Evolutionary conservation across 805 yeast genomes (phyloP).

Genomic region (Starmerella vaccinii): DNA sequence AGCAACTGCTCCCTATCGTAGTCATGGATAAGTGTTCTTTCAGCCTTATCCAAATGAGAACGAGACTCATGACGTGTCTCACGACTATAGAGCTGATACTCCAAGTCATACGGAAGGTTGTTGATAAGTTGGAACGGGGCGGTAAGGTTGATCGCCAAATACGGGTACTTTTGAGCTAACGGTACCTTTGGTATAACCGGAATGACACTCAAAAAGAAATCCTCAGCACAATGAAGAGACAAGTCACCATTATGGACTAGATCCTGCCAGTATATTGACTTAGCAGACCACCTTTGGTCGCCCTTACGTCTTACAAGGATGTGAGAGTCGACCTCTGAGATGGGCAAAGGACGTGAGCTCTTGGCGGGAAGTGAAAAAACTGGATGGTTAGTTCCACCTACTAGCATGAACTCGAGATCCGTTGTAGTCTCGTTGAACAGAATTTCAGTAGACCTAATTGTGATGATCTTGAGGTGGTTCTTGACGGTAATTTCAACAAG

Average conservation of each 20-base stretch:
- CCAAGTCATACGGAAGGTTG: slow-evolving; percentile 69
- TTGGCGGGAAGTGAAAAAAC: slow-evolving; percentile 44
- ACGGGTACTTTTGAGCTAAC: slow-evolving; percentile 68
- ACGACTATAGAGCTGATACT: slow-evolving; percentile 68
- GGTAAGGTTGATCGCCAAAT: slow-evolving; percentile 61
- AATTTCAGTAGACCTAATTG: slow-evolving; percentile 65
- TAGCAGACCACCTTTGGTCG: slow-evolving; percentile 58
- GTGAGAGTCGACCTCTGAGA: slow-evolving; percentile 48
- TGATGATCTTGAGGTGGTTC: slow-evolving; percentile 65
- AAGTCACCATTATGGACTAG: slow-evolving; percentile 37
- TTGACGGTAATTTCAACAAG: slow-evolving; percentile 60
- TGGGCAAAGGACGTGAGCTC: slow-evolving; percentile 56
- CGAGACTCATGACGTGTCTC: slow-evolving; percentile 57
- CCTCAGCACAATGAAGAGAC: slow-evolving; percentile 48
- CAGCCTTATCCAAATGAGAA: slow-evolving; percentile 53
- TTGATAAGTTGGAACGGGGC: slow-evolving; percentile 85
- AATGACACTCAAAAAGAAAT: slow-evolving; percentile 13
- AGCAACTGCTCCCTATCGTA: slow-evolving; percentile 64
- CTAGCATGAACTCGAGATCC: slow-evolving; percentile 34
- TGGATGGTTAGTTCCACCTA: slow-evolving; percentile 30
- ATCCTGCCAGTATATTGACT: slow-evolving; percentile 54
- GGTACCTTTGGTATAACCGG: slow-evolving; percentile 46
- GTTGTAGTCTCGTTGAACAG: slow-evolving; percentile 60
- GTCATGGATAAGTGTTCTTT: slow-evolving; percentile 63
- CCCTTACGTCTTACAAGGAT: slow-evolving; percentile 55